phyloP scores from a whole-genome alignment of 768 basidiomycete species.

The Pholiota microspora region DNA sequence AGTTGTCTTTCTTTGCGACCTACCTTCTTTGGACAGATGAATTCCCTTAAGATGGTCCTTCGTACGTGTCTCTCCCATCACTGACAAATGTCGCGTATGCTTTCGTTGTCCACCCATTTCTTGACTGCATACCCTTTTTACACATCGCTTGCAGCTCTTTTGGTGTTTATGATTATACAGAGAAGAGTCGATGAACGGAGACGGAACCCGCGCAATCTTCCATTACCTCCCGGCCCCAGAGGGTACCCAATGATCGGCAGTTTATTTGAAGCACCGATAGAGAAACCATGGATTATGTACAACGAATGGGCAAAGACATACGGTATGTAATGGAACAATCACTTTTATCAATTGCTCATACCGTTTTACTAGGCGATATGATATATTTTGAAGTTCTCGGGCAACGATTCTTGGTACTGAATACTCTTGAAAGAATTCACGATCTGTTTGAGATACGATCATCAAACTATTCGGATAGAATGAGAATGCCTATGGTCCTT shows the following conservation, averaged over 20 bases:
- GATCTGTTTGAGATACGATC: slow-evolving; percentile 58
- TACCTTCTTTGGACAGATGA: neutral
- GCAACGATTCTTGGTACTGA: slow-evolving; percentile 23
- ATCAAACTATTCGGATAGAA: slow-evolving; percentile 51
- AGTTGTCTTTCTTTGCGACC: neutral
- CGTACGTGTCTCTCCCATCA: neutral
- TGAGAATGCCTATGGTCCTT: slow-evolving; percentile 44
- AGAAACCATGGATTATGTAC: slow-evolving; percentile 27
- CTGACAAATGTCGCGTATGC: neutral
- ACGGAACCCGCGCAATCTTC: slow-evolving; percentile 13
- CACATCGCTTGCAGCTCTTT: neutral
- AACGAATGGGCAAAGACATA: slow-evolving; percentile 30
- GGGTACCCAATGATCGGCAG: slow-evolving; percentile 28
- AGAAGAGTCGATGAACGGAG: neutral
- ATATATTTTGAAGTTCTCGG: slow-evolving; percentile 48
- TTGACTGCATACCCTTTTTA: neutral
- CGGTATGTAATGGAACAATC: slow-evolving; percentile 17
- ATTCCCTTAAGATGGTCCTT: neutral
- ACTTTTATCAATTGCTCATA: neutral
- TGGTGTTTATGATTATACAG: neutral
- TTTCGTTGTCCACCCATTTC: neutral
- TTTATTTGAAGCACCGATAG: slow-evolving; percentile 24
- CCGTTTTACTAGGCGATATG: slow-evolving; percentile 41
- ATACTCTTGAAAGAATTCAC: slow-evolving; percentile 29
- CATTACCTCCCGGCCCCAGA: slow-evolving; percentile 30